Conservation (phyloP, 805 yeast genomes). For the Saturnispora ahearnii region DNA sequence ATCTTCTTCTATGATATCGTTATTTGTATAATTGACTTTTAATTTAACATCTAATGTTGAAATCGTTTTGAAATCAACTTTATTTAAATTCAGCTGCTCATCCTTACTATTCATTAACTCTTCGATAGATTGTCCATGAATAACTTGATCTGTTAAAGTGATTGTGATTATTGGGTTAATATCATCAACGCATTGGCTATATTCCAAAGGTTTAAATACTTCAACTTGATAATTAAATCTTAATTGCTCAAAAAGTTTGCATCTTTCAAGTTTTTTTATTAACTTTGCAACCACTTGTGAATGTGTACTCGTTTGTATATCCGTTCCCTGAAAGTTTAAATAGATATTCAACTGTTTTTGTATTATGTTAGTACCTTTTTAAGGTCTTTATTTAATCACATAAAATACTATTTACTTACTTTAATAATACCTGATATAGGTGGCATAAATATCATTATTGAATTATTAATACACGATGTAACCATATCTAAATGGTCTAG, state of each 20-base stretch:
- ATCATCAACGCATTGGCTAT: neutral
- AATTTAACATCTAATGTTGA: slow-evolving; percentile 6
- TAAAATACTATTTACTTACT: neutral
- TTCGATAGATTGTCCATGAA: slow-evolving; percentile 1
- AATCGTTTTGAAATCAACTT: slow-evolving; percentile 1
- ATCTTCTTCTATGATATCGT: neutral
- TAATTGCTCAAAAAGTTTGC: neutral
- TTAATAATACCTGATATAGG: slow-evolving; percentile 1
- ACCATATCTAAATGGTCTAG: neutral
- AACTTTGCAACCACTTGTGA: neutral
- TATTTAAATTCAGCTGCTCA: slow-evolving; percentile 10
- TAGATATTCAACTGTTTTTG: neutral
- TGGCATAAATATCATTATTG: slow-evolving; percentile 1
- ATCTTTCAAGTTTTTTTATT: neutral
- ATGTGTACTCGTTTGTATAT: neutral
- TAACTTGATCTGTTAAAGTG: slow-evolving; percentile 7
- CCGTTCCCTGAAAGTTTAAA: neutral
- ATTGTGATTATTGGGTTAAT: neutral
- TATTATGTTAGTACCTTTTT: neutral
- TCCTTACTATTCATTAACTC: slow-evolving; percentile 9
- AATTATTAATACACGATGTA: too few species aligned
- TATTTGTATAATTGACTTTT: neutral
- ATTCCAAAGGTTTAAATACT: neutral
- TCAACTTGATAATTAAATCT: neutral
- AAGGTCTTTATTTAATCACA: neutral